These are phyloP conservation scores for Arthrobotrys sphaeroides DNA, from an alignment of 2,329 filamentous ascomycete genomes.

Conservation along the genomic window DNA sequence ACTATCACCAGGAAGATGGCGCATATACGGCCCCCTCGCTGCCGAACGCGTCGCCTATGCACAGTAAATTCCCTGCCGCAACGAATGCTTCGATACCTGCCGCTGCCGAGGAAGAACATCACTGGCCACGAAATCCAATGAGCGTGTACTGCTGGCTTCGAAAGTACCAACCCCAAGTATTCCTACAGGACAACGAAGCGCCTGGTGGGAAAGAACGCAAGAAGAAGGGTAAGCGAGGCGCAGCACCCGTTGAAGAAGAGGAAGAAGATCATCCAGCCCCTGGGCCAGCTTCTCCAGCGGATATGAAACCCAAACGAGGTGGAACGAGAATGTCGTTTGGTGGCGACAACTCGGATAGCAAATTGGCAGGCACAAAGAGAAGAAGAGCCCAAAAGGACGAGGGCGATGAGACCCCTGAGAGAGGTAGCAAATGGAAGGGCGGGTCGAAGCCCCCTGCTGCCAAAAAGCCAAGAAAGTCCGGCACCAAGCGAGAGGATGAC, in stretches of 20 bases:
- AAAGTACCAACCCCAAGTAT: conserved; percentile 82
- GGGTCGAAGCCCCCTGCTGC: conserved; percentile 48
- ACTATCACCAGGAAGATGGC: conserved; percentile 51
- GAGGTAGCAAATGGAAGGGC: conserved; percentile 24
- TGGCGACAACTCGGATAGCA: conserved; percentile 16
- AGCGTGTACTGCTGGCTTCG: conserved; percentile 96
- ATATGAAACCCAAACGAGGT: conserved; percentile 43
- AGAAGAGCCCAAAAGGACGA: conserved; percentile 49
- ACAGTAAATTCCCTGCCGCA: conserved; percentile 62
- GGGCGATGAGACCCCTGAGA: conserved; percentile 48
- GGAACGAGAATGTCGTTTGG: conserved; percentile 49
- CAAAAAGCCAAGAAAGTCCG: conserved; percentile 49
- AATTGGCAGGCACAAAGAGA: conserved; percentile 42
- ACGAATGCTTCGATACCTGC: conserved; percentile 59
- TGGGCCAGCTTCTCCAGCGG: conserved; percentile 31
- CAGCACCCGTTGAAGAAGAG: conserved; percentile 36
- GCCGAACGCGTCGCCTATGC: conserved; percentile 60
- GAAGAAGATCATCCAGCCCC: conserved; percentile 38
- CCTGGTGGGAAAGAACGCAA: conserved; percentile 59
- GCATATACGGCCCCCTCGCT: conserved; percentile 34
- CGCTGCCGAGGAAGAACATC: conserved; percentile 65
- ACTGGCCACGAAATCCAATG: conserved; percentile 77
- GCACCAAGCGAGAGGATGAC: conserved; percentile 41
- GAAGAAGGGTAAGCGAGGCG: conserved; percentile 59
- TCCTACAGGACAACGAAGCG: conserved; percentile 77